Conservation (phyloP, 2,329 filamentous ascomycete species). For the Tympanopsis confertula region DNA sequence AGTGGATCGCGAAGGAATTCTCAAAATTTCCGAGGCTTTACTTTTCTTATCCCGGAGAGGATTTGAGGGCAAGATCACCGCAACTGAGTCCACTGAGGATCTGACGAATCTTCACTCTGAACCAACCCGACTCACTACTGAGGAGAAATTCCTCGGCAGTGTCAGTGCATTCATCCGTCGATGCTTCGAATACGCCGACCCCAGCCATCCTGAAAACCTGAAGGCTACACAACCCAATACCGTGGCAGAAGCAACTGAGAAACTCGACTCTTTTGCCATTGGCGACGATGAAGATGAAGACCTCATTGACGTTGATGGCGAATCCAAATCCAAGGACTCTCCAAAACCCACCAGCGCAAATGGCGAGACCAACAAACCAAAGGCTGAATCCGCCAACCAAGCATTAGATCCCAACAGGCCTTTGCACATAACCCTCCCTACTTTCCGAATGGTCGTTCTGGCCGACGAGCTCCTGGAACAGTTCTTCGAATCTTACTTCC, state of each 20-base stretch:
- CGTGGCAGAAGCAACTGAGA: background rate
- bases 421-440: constrained; percentile 88
- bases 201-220: constrained; percentile 50
- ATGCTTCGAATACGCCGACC: constrained; percentile 96
- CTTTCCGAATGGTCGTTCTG: constrained; percentile 96
- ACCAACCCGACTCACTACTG: constrained; percentile 46
- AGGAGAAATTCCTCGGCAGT: constrained; percentile 82
- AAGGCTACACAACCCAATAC: background rate
- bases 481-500: constrained; percentile 95
- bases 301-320: constrained; percentile 17
- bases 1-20: constrained; percentile 87
- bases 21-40: constrained; percentile 86
- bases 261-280: constrained; percentile 49
- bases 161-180: constrained; percentile 91
- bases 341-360: constrained; percentile 1
- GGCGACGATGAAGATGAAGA: constrained; percentile 31
- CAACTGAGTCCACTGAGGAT: constrained; percentile 38
- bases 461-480: constrained; percentile 91
- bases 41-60: constrained; percentile 85
- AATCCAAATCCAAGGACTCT: background rate
- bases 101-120: constrained; percentile 21
- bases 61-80: constrained; percentile 61
- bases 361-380: constrained; percentile 16
- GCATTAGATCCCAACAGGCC: constrained; percentile 88
- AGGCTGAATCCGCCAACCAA: constrained; percentile 64